Conservation (phyloP, 1,284 basidiomycete genomes). For the Phylloporus sp. region DNA sequence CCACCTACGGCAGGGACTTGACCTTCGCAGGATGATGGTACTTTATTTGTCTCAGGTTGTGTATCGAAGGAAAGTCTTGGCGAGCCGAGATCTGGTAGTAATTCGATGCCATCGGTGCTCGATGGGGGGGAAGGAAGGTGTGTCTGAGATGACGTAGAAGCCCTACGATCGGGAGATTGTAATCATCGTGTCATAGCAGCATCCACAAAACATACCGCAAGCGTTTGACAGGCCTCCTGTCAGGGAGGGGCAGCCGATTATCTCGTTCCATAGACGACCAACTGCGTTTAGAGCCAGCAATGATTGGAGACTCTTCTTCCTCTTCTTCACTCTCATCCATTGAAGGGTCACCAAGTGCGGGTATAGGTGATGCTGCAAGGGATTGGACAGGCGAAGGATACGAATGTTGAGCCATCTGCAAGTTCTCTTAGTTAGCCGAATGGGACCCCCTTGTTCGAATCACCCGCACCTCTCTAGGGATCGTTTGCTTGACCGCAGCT, state of each 20-base stretch:
- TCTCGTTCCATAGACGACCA: conserved; percentile 16
- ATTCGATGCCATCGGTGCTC: conserved; percentile 16
- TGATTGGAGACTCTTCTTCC: conserved; percentile 15
- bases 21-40: conserved; percentile 37
- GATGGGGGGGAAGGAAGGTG: conserved; percentile 33
- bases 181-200: not conserved
- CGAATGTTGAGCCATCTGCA: conserved; percentile 13
- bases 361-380: conserved; percentile 5
- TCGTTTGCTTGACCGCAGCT: not conserved
- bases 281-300: conserved; percentile 36
- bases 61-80: not conserved
- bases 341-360: conserved; percentile 6
- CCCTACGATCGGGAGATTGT: conserved; percentile 7
- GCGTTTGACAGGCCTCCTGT: conserved; percentile 32
- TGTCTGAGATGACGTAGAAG: not conserved
- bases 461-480: conserved; percentile 12
- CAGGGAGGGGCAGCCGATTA: not conserved
- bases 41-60: not conserved
- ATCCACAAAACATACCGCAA: conserved; percentile 26
- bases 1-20: conserved; percentile 23
- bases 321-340: conserved; percentile 18
- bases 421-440: not conserved
- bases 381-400: conserved; percentile 26
- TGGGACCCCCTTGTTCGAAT: not conserved
- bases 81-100: not conserved